Conservation (phyloP, 257 asterid species). For the Rehmannia glutinosa region DNA sequence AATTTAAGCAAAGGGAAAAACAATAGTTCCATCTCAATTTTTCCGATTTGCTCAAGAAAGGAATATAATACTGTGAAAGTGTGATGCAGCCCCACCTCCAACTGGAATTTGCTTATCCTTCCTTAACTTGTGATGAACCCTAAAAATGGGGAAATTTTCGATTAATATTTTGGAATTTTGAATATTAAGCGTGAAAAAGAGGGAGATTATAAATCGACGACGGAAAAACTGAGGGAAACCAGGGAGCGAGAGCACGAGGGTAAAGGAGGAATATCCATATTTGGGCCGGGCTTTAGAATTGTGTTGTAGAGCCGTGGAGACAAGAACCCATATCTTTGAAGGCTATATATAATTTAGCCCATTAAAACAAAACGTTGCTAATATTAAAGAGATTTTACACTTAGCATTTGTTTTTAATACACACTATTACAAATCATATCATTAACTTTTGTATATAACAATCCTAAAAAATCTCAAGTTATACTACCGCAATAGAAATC, state of each 20-base stretch:
- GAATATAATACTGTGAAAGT: neutral
- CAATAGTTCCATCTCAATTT: neutral
- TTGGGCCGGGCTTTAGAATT: slow-evolving; percentile 24
- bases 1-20: neutral
- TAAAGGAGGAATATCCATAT: neutral
- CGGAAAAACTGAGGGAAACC: neutral
- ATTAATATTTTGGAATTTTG: neutral
- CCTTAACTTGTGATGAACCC: neutral
- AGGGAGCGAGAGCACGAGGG: slow-evolving; percentile 15
- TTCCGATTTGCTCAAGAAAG: neutral
- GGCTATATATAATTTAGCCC: no score
- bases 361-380: no score
- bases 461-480: no score
- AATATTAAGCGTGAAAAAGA: slow-evolving; percentile 4
- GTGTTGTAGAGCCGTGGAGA: neutral
- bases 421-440: no score
- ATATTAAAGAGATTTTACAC: no score
- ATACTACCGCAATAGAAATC: no score
- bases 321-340: neutral
- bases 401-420: no score
- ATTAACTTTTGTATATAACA: no score
- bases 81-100: slow-evolving; percentile 15
- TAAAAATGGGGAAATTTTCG: slow-evolving; percentile 10
- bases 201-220: slow-evolving; percentile 13
- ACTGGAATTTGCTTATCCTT: slow-evolving; percentile 5